Conservation (phyloP, 139 green algal genomes). For the Picochlorum costavermella region DNA sequence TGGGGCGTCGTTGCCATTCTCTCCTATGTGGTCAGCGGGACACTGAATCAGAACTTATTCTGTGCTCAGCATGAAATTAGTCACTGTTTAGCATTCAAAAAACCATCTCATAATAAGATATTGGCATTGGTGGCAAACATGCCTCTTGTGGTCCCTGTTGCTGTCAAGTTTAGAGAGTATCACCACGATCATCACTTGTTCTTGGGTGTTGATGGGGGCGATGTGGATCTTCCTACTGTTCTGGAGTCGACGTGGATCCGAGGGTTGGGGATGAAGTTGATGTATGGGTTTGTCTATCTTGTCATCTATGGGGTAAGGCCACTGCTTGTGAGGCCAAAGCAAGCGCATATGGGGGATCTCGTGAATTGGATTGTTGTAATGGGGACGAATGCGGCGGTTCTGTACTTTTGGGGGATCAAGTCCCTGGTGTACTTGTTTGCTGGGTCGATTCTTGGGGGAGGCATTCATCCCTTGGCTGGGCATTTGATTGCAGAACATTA, state of each 20-base stretch:
- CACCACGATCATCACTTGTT: slow-evolving; percentile 67
- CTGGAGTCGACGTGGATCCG: slow-evolving; percentile 34
- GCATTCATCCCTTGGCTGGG: slow-evolving; percentile 60
- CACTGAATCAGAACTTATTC: slow-evolving; percentile 59
- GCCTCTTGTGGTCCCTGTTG: slow-evolving; percentile 48
- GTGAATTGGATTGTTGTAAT: slow-evolving; percentile 42
- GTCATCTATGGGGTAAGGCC: slow-evolving; percentile 56
- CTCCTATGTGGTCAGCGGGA: slow-evolving; percentile 45
- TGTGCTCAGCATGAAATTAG: slow-evolving; percentile 59
- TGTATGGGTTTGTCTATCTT: slow-evolving; percentile 44
- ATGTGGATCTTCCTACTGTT: slow-evolving; percentile 51
- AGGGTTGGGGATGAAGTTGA: slow-evolving; percentile 29
- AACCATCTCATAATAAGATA: slow-evolving; percentile 43
- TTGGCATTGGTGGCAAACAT: slow-evolving; percentile 51
- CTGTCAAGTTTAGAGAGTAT: slow-evolving; percentile 60
- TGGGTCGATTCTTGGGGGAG: slow-evolving; percentile 41
- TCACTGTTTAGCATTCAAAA: slow-evolving; percentile 55
- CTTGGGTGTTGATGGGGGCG: slow-evolving; percentile 51
- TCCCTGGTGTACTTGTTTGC: slow-evolving; percentile 46
- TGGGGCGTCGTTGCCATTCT: slow-evolving; percentile 36
- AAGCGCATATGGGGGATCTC: slow-evolving; percentile 27
- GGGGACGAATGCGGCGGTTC: slow-evolving; percentile 32
- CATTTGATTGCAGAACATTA: slow-evolving; percentile 75
- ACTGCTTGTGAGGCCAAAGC: slow-evolving; percentile 51
- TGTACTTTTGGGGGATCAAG: slow-evolving; percentile 45